These are phyloP conservation scores for Diutina sp. DNA, from an alignment of 1,139 yeast genomes.

Conservation along the genomic window DNA sequence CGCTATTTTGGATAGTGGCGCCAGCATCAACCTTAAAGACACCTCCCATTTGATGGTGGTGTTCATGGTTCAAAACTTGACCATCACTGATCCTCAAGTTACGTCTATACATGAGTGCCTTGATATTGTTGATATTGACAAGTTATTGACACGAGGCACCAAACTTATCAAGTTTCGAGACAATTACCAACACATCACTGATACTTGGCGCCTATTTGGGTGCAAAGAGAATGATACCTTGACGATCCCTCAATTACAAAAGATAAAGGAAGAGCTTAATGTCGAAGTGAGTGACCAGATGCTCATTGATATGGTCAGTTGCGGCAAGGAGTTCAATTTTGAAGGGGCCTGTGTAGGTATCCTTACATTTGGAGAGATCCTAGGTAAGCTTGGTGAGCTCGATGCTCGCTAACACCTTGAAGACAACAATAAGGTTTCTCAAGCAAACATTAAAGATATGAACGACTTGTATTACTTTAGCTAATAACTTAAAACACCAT, in stretches of 20 bases:
- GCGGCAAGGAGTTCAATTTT: neutral
- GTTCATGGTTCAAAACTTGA: neutral
- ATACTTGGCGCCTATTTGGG: neutral
- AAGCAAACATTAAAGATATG: neutral
- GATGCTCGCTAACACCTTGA: neutral
- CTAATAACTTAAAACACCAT: neutral
- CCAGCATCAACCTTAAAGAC: neutral
- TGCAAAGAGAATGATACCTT: neutral
- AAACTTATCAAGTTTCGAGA: neutral
- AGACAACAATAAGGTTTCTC: neutral
- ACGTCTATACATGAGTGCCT: neutral
- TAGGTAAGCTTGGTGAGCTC: neutral
- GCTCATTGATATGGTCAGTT: neutral
- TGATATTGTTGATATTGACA: neutral
- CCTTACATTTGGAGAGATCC: neutral
- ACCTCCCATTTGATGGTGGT: constrained; percentile 1
- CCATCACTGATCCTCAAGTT: neutral
- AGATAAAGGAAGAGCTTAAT: neutral
- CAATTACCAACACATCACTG: neutral
- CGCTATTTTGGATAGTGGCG: neutral
- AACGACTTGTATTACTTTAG: neutral
- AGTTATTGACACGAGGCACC: neutral
- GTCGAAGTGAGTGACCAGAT: neutral
- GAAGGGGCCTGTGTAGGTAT: neutral
- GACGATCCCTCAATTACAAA: neutral